These are phyloP conservation scores for Botrytis sinoallii DNA, from an alignment of 2,329 filamentous ascomycete genomes.

Conservation along the genomic window DNA sequence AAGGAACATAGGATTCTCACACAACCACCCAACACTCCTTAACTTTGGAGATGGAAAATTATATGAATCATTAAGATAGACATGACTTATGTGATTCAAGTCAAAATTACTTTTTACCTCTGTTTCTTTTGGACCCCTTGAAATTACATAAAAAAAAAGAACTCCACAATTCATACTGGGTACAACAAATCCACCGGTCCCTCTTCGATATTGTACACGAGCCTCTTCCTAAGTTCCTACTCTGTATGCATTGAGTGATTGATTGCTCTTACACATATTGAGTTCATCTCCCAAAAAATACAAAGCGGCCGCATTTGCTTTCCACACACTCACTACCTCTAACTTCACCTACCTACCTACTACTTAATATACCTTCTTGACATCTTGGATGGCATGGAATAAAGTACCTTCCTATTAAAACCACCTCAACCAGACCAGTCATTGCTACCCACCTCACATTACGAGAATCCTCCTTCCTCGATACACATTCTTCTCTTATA, in stretches of 20 bases:
- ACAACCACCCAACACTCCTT: neutral
- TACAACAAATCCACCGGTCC: conserved; percentile 1
- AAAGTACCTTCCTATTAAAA: conserved; percentile 7
- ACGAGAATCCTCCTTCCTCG: neutral
- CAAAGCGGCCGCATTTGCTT: conserved; percentile 6
- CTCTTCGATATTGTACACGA: conserved; percentile 8
- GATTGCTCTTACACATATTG: neutral
- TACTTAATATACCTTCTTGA: neutral
- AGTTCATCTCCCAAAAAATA: neutral
- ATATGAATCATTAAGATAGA: conserved; percentile 8
- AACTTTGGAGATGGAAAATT: neutral
- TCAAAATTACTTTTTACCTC: neutral
- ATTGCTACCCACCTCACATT: neutral
- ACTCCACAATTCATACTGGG: conserved; percentile 1
- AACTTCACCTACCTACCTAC: neutral
- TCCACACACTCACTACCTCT: neutral
- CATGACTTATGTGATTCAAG: conserved; percentile 5
- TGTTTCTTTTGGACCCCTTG: neutral
- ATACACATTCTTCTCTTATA: neutral
- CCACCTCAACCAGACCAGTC: neutral
- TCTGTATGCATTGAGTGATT: neutral
- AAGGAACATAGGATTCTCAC: neutral
- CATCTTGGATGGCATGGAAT: neutral
- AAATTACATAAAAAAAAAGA: neutral
- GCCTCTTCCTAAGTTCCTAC: neutral